Conservation (phyloP, 2,329 filamentous ascomycete species). For the Neopestalotiopsis sp. region DNA sequence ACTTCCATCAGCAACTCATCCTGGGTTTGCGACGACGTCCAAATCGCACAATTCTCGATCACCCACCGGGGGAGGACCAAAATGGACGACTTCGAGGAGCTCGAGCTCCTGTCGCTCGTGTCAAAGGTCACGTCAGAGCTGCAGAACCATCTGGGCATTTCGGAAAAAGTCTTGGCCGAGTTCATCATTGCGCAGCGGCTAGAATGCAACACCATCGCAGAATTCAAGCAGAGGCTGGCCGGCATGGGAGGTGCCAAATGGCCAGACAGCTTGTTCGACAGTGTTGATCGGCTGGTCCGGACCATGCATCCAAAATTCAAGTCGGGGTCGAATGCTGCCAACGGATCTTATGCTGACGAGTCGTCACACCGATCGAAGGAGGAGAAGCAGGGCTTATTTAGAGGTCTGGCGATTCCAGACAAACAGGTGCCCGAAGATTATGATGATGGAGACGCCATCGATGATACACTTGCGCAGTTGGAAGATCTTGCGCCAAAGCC, state of each 20-base stretch:
- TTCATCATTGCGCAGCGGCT: slow-evolving; percentile 92
- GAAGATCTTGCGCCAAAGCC: slow-evolving; percentile 80
- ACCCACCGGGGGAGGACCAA: slow-evolving; percentile 21
- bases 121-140: slow-evolving; percentile 94
- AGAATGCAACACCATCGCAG: slow-evolving; percentile 70
- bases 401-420: slow-evolving; percentile 86
- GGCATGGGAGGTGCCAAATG: slow-evolving; percentile 81
- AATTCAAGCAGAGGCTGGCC: slow-evolving; percentile 79
- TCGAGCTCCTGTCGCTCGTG: slow-evolving; percentile 92
- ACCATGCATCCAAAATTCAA: slow-evolving; percentile 94
- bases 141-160: slow-evolving; percentile 90
- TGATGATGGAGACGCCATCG: slow-evolving; percentile 70
- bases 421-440: slow-evolving; percentile 51
- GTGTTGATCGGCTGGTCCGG: slow-evolving; percentile 84
- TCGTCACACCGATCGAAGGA: slow-evolving; percentile 53
- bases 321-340: slow-evolving; percentile 48
- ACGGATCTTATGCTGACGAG: slow-evolving; percentile 42
- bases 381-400: slow-evolving; percentile 87
- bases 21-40: background rate
- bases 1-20: background rate
- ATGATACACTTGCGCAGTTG: slow-evolving; percentile 91
- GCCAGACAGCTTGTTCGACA: slow-evolving; percentile 85
- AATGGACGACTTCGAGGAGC: slow-evolving; percentile 90
- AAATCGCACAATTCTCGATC: background rate
- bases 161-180: slow-evolving; percentile 93